phyloP scores from a whole-genome alignment of 2,329 filamentous ascomycete species.

The Juglanconis sp. region DNA sequence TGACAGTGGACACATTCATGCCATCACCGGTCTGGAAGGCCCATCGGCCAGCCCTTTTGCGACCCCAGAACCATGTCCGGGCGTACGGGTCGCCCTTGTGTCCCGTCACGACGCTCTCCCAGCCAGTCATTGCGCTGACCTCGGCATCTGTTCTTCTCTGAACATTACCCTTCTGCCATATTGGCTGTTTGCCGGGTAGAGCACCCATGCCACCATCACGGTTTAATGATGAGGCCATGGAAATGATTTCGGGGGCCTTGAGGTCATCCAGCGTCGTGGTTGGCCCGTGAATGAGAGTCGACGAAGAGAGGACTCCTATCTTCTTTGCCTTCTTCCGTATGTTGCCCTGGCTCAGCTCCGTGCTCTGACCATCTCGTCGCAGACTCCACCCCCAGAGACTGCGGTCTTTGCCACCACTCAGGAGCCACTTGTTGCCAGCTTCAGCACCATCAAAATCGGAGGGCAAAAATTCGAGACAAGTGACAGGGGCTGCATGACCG shows the following conservation, averaged over 20 bases:
- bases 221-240: conserved; percentile 87
- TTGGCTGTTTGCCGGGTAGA: conserved; percentile 69
- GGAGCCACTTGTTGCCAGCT: conserved; percentile 84
- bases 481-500: conserved; percentile 85
- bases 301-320: conserved; percentile 64
- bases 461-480: conserved; percentile 78
- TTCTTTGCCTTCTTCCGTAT: conserved; percentile 89
- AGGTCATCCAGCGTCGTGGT: conserved; percentile 68
- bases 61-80: conserved; percentile 97
- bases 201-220: conserved; percentile 91
- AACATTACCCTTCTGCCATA: conserved; percentile 77
- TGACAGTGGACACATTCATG: conserved; percentile 78
- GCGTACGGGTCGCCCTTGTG: conserved; percentile 82
- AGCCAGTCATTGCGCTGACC: conserved; percentile 76
- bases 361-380: conserved; percentile 88
- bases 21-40: conserved; percentile 82
- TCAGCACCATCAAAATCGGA: conserved; percentile 87
- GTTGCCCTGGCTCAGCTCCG: conserved; percentile 87
- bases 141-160: conserved; percentile 67
- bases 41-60: conserved; percentile 90
- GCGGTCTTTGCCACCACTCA: conserved; percentile 84
- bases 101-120: conserved; percentile 95
- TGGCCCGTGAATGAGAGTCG: conserved; percentile 55
- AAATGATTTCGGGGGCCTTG: conserved; percentile 88
- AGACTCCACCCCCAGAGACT: conserved; percentile 97